Conservation (phyloP, 2,329 filamentous ascomycete species). For the Fusarium falciforme region DNA sequence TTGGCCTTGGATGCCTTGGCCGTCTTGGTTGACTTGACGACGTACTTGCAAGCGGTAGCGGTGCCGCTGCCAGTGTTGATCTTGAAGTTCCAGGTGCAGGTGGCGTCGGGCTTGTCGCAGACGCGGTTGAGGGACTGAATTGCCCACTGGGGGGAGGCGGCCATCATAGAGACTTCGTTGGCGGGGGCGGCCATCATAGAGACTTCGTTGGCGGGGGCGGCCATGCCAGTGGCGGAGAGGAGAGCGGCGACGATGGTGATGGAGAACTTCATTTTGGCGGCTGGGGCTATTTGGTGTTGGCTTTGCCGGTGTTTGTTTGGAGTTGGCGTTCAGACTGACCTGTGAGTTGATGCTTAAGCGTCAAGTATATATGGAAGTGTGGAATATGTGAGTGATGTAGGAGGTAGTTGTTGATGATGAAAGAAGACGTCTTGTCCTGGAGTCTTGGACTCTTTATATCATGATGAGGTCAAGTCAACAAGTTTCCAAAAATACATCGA, state of each 20-base stretch:
- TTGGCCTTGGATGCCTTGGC: constrained; percentile 48
- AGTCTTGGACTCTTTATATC: not conserved
- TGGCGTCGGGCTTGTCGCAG: constrained; percentile 52
- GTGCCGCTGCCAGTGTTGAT: constrained; percentile 57
- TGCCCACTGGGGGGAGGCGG: constrained; percentile 53
- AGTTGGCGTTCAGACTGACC: not conserved
- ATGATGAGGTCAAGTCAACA: not conserved
- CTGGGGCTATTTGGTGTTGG: not conserved
- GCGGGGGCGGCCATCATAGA: constrained; percentile 54
- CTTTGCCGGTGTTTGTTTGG: not conserved
- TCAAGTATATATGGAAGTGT: not conserved
- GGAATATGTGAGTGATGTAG: not conserved
- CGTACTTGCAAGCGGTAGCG: constrained; percentile 40
- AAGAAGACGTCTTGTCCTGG: not conserved
- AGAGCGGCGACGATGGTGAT: constrained; percentile 49
- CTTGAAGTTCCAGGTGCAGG: constrained; percentile 57
- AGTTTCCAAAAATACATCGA: not conserved
- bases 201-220: constrained; percentile 44
- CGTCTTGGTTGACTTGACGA: constrained; percentile 45
- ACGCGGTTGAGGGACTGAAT: constrained; percentile 52
- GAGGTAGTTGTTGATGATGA: not conserved
- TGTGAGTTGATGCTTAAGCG: not conserved
- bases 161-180: constrained; percentile 53
- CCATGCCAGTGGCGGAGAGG: constrained; percentile 45
- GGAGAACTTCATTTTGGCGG: constrained; percentile 56